Percentiles rank a stretch among this genome's conserved stretches.
Conservation (phyloP, 163 green algal genomes). For the Scenedesmus sp. region DNA sequence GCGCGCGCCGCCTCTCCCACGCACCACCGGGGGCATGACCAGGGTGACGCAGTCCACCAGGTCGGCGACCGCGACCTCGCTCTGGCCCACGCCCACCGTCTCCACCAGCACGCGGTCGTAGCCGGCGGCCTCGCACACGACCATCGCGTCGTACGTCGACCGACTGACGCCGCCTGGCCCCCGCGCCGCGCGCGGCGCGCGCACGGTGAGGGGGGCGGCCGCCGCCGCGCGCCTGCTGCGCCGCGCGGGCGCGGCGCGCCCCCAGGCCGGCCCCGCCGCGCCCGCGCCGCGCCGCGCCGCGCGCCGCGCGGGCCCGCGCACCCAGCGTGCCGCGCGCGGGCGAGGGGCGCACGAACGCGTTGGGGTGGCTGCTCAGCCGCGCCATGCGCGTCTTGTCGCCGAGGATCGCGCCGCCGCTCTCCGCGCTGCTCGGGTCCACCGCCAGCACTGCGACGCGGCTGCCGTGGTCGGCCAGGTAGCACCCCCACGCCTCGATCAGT, state of each 20-base stretch:
- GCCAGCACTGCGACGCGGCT: constrained; percentile 70
- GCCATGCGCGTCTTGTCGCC: constrained; percentile 81
- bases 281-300: no score
- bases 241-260: no score
- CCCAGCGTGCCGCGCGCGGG: constrained; percentile 31
- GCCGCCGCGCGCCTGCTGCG: no score
- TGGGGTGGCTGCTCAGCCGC: constrained; percentile 44
- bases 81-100: constrained; percentile 76
- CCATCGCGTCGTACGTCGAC: constrained; percentile 64
- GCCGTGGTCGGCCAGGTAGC: constrained; percentile 50
- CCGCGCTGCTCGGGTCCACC: constrained; percentile 63
- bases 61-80: constrained; percentile 65
- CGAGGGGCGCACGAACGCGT: constrained; percentile 66
- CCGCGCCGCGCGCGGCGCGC: no score
- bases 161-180: constrained; percentile 66
- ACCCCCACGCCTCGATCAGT: constrained; percentile 68
- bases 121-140: constrained; percentile 68
- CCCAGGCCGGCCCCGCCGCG: no score
- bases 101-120: constrained; percentile 63
- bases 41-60: constrained; percentile 70
- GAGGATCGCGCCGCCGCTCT: constrained; percentile 69
- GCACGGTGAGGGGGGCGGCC: no score
- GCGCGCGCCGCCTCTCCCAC: not conserved
- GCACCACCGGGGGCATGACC: constrained; percentile 61
- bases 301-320: not conserved